Conservation (phyloP, 176 grass and related monocot species). For the sorghum (Sorghum bicolor) region DNA sequence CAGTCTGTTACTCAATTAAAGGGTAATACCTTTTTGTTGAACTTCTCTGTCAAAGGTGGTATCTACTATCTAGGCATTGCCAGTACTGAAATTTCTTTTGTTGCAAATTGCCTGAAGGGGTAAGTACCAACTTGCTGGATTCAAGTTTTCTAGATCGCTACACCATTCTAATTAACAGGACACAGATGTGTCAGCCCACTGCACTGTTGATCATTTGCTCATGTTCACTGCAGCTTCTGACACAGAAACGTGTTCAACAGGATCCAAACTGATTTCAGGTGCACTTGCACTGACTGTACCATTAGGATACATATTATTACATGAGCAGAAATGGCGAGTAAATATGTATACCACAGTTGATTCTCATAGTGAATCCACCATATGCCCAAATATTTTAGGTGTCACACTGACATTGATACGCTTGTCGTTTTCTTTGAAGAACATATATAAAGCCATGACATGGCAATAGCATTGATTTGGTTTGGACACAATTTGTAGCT, state of each 20-base stretch:
- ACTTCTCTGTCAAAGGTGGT: background rate
- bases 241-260: conserved; percentile 16
- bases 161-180: background rate
- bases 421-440: background rate
- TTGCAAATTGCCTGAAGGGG: background rate
- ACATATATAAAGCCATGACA: background rate
- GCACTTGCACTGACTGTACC: conserved; percentile 24
- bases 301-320: conserved; percentile 5
- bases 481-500: background rate
- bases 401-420: background rate
- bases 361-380: background rate
- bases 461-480: background rate
- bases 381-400: background rate
- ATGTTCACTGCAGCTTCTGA: conserved; percentile 20
- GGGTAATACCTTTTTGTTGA: background rate
- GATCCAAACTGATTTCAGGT: conserved; percentile 10
- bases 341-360: background rate
- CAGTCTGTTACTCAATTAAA: conserved; percentile 3
- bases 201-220: conserved; percentile 17
- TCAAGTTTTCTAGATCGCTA: conserved; percentile 5
- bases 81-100: background rate
- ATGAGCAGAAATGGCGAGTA: conserved; percentile 19
- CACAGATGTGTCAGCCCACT: background rate
- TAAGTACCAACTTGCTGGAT: conserved; percentile 10
- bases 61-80: background rate